Evolutionary conservation across 495 filamentous ascomycete species (phyloP), one percentile per base, ranked within the genome.

Genomic region (Glutinoglossum americanum): DNA sequence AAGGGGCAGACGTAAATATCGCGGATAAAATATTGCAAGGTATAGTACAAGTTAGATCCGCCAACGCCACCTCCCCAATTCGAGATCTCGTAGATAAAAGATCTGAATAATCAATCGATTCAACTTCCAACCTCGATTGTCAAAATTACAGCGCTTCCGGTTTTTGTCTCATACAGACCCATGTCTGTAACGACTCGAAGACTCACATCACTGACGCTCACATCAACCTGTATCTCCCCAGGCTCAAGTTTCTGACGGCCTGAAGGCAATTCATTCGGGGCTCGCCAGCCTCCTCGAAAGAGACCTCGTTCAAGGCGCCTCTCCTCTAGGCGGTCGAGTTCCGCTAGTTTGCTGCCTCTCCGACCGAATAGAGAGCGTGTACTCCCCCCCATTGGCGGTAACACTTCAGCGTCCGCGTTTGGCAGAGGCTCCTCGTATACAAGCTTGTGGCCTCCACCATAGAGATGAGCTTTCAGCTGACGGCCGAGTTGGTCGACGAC

Each of bases 111-210:
- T 15, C 37, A 11, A 41, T n/a, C n/a, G n/a, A 23, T n/a, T 32
- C 19, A 53, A 27, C 23, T 32, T 1, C 49, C 49, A 53, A 53
- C 49, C 49, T 53, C 49, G 17, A 53, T 53, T 13, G 25, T 53
- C 9, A 53, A 1, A 13, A 58, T 39, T 25, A 58, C 37, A 28
- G 56, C 56, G 5, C 27, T 49, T 26, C 67, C 66, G 30, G 59
- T 62, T 47, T 59, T 58, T 10, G 65, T 68, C 35, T 68, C 65
- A 62, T 64, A 68, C 25, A 69, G 56, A 7, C 67, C 67, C 60
- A 69, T 64, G 23, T 62, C 64, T 60, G 62, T 69, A 39, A 64
- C 65, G 32, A 55, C 49, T 23, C 66, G 57, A 19, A 68, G 39
- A 51, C 65, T 63, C 10, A 67, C 57, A 21, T 65, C 63, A 32